A percentile compares a stretch with the other conserved stretches of the same genome.
Evolutionary conservation across 495 filamentous ascomycete species (phyloP).

Genomic region (Trypethelium eluteriae): DNA sequence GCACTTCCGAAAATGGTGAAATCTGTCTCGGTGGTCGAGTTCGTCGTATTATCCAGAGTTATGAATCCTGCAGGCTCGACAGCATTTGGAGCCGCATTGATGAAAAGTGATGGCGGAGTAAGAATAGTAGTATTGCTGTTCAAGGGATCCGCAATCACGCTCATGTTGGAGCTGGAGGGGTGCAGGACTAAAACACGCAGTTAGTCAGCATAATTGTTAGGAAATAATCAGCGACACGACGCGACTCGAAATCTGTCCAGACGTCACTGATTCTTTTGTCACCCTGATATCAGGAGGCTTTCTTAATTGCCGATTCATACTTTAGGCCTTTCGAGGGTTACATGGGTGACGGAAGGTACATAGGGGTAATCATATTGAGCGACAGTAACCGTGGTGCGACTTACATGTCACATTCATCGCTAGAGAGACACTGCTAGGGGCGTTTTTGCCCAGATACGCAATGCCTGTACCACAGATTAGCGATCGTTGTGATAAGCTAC

Average conservation of each 20-base stretch:
- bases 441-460: not conserved
- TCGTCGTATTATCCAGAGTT: not conserved
- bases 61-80: not conserved
- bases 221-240: not conserved
- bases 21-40: not conserved
- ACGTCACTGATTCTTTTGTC: not conserved
- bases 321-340: too few relatives aligned
- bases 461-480: not conserved
- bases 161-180: not conserved
- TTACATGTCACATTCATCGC: slow-evolving; percentile 1
- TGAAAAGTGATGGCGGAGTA: not conserved
- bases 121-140: not conserved
- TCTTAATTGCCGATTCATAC: too few relatives aligned
- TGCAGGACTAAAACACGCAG: not conserved
- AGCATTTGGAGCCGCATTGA: not conserved
- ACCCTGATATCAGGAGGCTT: not conserved
- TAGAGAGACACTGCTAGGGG: not conserved
- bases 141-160: not conserved
- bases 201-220: not conserved
- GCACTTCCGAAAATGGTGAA: not conserved
- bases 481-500: not conserved
- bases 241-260: not conserved
- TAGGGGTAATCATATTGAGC: not conserved
- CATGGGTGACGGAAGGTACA: too few relatives aligned
- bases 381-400: not conserved